Evolutionary conservation across 202 grass and related monocot genomes (phyloP).

Genomic region (Elaeis oleifera): DNA sequence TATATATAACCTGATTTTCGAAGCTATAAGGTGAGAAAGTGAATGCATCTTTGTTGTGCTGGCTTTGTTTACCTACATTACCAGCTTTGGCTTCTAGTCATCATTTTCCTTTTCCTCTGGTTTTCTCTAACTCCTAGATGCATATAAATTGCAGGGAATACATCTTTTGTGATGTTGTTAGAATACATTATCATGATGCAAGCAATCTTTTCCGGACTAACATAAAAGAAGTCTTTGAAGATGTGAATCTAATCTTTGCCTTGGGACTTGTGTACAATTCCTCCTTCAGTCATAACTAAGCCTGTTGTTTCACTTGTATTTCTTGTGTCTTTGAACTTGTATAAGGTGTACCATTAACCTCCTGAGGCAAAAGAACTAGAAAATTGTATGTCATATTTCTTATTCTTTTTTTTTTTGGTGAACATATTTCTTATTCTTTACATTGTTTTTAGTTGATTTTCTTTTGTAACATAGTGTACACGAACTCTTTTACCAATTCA

Average conservation of each 20-base stretch:
- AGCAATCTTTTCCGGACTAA: too few species aligned
- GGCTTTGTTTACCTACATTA: neutral
- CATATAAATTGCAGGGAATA: constrained; percentile 1
- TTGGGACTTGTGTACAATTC: too few species aligned
- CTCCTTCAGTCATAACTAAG: neutral
- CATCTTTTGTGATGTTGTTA: too few species aligned
- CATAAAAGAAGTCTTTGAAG: too few species aligned
- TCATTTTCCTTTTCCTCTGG: neutral
- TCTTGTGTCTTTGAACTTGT: neutral
- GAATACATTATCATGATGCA: too few species aligned
- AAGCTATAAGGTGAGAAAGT: constrained; percentile 7
- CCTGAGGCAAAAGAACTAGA: neutral
- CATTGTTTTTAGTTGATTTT: constrained; percentile 1
- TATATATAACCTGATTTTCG: constrained; percentile 30
- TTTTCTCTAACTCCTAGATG: neutral
- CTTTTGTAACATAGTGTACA: neutral
- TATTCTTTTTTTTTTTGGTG: neutral
- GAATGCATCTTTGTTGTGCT: constrained; percentile 1
- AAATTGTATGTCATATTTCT: neutral
- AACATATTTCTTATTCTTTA: constrained; percentile 15
- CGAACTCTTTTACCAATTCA: neutral
- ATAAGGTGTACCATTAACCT: constrained; percentile 4
- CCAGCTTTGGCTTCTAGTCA: too few species aligned
- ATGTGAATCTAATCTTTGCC: too few species aligned
- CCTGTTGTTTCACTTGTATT: constrained; percentile 14